A percentile compares a stretch with the other conserved stretches of the same genome.
Conservation (phyloP, 116 monocot species). For the Phalaenopsis hybrid region DNA sequence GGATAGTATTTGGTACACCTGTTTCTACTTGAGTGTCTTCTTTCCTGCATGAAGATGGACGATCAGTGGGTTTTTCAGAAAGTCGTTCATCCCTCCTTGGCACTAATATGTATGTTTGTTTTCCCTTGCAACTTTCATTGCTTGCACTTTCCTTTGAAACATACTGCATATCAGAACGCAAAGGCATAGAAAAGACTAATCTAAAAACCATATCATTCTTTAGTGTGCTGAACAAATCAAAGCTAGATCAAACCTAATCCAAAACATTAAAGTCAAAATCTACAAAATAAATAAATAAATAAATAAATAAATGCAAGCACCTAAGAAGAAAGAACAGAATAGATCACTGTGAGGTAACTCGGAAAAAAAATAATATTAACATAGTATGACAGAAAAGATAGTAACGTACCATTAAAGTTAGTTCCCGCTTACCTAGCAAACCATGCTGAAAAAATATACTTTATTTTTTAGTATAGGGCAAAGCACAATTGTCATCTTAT, state of each 20-base stretch:
- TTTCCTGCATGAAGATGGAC: slow-evolving; percentile 17
- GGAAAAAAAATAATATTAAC: not conserved
- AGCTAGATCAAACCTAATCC: not conserved
- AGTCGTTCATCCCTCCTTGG: slow-evolving; percentile 29
- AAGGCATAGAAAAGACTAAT: not conserved
- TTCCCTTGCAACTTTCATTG: slow-evolving; percentile 34
- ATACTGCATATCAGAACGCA: slow-evolving; percentile 29
- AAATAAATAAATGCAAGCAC: no score
- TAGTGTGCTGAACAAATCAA: not conserved
- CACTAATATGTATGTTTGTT: slow-evolving; percentile 31
- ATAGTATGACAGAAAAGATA: not conserved
- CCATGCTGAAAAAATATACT: not conserved
- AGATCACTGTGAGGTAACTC: not conserved
- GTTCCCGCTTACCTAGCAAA: not conserved
- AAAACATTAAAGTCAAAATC: not conserved
- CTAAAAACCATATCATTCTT: not conserved
- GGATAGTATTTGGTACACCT: slow-evolving; percentile 2
- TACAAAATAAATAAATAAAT: not conserved
- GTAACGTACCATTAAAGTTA: not conserved
- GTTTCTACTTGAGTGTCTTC: slow-evolving; percentile 25
- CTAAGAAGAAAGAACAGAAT: not conserved
- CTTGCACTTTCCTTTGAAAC: slow-evolving; percentile 39
- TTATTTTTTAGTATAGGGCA: not conserved
- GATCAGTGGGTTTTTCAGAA: slow-evolving; percentile 21
- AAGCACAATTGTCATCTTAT: no score